Percentiles rank a stretch among this genome's conserved stretches.
phyloP scores from a whole-genome alignment of 768 basidiomycete genomes.

The Suillus discolor region DNA sequence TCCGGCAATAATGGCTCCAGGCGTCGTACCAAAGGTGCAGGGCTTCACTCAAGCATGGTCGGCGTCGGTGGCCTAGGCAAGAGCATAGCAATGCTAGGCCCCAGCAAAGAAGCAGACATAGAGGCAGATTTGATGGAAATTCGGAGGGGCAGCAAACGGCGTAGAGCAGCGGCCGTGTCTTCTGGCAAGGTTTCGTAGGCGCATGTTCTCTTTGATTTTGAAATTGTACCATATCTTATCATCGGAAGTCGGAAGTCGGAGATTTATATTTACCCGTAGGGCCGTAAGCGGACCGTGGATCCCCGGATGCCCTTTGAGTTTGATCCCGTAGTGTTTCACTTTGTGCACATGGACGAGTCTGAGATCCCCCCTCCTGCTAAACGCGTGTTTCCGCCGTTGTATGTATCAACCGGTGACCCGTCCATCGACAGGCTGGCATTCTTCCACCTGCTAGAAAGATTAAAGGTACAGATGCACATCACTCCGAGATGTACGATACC shows the following conservation, averaged over 20 bases:
- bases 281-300: not conserved
- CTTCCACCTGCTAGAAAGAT: constrained; percentile 83
- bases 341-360: not conserved
- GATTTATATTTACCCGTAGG: not conserved
- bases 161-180: constrained; percentile 34
- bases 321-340: not conserved
- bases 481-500: not conserved
- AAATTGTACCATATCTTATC: constrained; percentile 28
- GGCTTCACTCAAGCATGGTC: constrained; percentile 56
- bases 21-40: constrained; percentile 55
- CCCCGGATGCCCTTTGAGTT: not conserved
- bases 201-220: not conserved
- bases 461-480: constrained; percentile 63
- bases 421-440: constrained; percentile 80
- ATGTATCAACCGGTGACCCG: constrained; percentile 51
- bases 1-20: constrained; percentile 41
- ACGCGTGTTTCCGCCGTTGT: constrained; percentile 63
- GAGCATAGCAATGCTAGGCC: constrained; percentile 58
- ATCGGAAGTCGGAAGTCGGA: constrained; percentile 28
- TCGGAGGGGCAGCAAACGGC: constrained; percentile 69
- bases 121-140: constrained; percentile 81
- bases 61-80: constrained; percentile 71
- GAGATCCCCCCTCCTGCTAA: constrained; percentile 14
- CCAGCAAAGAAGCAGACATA: constrained; percentile 67
- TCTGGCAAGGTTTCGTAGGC: constrained; percentile 33